A percentile compares a stretch with the other conserved stretches of the same genome.
Conservation (phyloP, 768 basidiomycete species). For the Lentinula guzmanii region DNA sequence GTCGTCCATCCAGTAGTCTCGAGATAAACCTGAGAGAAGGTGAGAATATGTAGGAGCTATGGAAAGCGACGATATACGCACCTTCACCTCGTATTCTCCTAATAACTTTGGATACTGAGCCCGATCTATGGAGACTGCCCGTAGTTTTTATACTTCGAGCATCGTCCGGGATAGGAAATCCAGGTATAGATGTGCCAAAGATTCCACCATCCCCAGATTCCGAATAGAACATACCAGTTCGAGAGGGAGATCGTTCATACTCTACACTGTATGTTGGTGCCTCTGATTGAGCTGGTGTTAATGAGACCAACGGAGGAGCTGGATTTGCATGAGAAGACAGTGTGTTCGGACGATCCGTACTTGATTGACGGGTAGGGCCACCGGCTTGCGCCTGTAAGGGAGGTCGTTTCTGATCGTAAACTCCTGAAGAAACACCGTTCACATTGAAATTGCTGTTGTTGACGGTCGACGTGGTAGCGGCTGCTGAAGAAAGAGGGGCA, state of each 20-base stretch:
- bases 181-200: slow-evolving; percentile 79
- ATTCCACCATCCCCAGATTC: slow-evolving; percentile 51
- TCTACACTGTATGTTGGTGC: slow-evolving; percentile 64
- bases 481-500: slow-evolving; percentile 53
- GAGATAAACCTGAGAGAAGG: slow-evolving; percentile 59
- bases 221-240: slow-evolving; percentile 41
- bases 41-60: slow-evolving; percentile 4
- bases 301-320: slow-evolving; percentile 79
- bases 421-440: slow-evolving; percentile 6
- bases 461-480: slow-evolving; percentile 29
- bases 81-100: slow-evolving; percentile 89
- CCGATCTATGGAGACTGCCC: slow-evolving; percentile 61
- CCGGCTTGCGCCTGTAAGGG: slow-evolving; percentile 39
- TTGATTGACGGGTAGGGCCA: slow-evolving; percentile 38
- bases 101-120: slow-evolving; percentile 88
- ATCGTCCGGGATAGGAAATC: slow-evolving; percentile 90
- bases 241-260: slow-evolving; percentile 53
- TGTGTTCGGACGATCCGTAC: slow-evolving; percentile 53
- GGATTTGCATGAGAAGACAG: slow-evolving; percentile 45
- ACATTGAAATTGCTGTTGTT: slow-evolving; percentile 22
- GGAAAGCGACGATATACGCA: slow-evolving; percentile 16
- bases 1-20: slow-evolving; percentile 99
- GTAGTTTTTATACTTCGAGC: slow-evolving; percentile 78
- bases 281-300: slow-evolving; percentile 82
- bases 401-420: slow-evolving; percentile 54